These are phyloP conservation scores for Cutaneotrichosporon spelunceum DNA, from an alignment of 1,284 basidiomycete genomes.

Conservation along the genomic window DNA sequence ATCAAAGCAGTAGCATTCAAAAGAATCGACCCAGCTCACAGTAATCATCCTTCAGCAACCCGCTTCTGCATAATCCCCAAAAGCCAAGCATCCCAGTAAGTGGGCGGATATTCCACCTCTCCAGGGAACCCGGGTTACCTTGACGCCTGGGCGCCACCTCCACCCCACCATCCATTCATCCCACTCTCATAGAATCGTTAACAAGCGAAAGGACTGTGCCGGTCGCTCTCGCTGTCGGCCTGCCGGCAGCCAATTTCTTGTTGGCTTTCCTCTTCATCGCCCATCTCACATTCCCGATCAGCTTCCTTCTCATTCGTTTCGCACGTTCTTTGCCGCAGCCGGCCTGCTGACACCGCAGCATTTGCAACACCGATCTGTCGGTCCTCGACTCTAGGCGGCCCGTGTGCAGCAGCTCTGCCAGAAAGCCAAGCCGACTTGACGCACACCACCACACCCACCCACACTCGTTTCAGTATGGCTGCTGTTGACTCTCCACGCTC, in stretches of 20 bases:
- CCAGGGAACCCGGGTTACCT: background rate
- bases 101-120: background rate
- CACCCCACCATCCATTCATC: background rate
- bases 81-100: background rate
- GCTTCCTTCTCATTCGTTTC: background rate
- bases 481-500: conserved; percentile 12
- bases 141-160: background rate
- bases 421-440: background rate
- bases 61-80: background rate
- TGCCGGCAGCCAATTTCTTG: background rate
- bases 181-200: background rate
- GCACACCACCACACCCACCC: background rate
- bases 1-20: too few relatives aligned
- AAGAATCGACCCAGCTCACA: background rate
- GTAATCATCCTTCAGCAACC: background rate
- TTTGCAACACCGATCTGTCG: background rate
- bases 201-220: background rate
- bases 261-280: background rate
- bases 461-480: conserved; percentile 11
- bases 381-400: background rate
- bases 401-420: background rate
- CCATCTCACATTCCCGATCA: background rate
- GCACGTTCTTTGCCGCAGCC: background rate
- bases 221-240: background rate
- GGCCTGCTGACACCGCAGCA: conserved; percentile 4